Evolutionary conservation across 345 rosid genomes (phyloP), one percentile per base, ranked within the genome.

Genomic region (Salix viminalis): DNA sequence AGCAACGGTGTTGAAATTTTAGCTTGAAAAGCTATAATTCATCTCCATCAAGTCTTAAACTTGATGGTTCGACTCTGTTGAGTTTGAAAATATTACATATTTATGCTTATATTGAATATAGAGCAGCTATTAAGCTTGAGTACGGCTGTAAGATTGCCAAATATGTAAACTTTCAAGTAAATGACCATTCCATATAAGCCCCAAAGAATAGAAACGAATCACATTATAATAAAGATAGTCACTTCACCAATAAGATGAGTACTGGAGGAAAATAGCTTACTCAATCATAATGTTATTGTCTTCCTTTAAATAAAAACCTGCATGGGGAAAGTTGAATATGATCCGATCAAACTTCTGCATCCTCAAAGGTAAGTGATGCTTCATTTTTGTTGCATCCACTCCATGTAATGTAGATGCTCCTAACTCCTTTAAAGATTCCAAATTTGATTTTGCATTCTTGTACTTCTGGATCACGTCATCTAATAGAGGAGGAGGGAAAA

Each of bases 321-420:
- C 91, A 54, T 89, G 92, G 11, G 97, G 97, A 79, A 89, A 91
- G 83, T 84, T 84, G 79, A 81, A 87, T 75, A 90, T 79, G 60
- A 90, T 75, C 6, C 87, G 82, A 65, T 91, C 91, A 21, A 88
- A 89, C 74, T 75, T 88, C 58, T 74, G 81, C 74, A 1, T 75
- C 48, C 39, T 67, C 77, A 92, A 83, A 76, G 71, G 23, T 8
- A 81, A 42, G 62, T 85, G 83, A 46, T 44, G 44, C 36, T 75
- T 80, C 83, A 90, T 83, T 58, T 69, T 79, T 56, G 85, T 88
- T 21, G 91, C 90, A 85, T 89, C 93, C 68, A 88, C 91, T 78
- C 84, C 87, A 76, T 84, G 81, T 26, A 85, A 79, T 64, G 83
- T 41, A 21, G 42, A 32, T 50, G 91, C 92, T 72, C 90, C 94